These are phyloP conservation scores for Xerocomus brunneocitrinus DNA, from an alignment of 768 basidiomycete species.

Conservation along the genomic window DNA sequence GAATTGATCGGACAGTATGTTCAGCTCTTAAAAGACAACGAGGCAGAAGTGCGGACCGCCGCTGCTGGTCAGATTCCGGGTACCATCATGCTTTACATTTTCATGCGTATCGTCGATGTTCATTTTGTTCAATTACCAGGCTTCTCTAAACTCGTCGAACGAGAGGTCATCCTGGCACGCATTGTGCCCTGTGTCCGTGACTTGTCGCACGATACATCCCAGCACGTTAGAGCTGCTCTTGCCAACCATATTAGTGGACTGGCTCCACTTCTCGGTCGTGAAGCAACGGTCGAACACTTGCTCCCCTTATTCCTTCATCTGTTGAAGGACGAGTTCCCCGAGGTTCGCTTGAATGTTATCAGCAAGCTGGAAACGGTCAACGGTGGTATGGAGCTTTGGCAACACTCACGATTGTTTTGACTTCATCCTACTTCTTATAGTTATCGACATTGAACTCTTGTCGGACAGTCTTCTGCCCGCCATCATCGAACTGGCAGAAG, in stretches of 20 bases:
- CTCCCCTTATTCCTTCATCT: conserved; percentile 94
- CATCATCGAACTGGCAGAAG: conserved; percentile 96
- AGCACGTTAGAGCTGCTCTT: conserved; percentile 95
- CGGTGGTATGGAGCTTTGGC: conserved; percentile 46
- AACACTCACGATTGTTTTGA: neutral
- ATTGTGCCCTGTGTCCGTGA: conserved; percentile 95
- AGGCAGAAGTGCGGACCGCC: conserved; percentile 97
- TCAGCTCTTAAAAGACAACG: conserved; percentile 92
- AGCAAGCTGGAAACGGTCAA: conserved; percentile 98
- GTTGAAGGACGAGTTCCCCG: conserved; percentile 97
- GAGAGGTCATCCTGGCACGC: conserved; percentile 88
- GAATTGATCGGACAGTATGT: conserved; percentile 93
- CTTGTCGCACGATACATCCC: conserved; percentile 87
- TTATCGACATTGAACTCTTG: conserved; percentile 95
- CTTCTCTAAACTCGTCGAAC: conserved; percentile 90
- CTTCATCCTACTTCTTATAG: conserved; percentile 37
- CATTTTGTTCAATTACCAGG: conserved; percentile 45
- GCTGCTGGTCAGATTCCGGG: conserved; percentile 96
- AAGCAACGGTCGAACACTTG: conserved; percentile 93
- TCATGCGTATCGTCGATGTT: neutral
- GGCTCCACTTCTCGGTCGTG: conserved; percentile 89
- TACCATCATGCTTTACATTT: conserved; percentile 30
- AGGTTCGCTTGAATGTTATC: conserved; percentile 96
- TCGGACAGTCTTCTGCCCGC: conserved; percentile 95
- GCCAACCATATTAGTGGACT: conserved; percentile 95